These are phyloP conservation scores for Myriangium duriaei DNA, from an alignment of 2,329 filamentous ascomycete species.

Conservation along the genomic window DNA sequence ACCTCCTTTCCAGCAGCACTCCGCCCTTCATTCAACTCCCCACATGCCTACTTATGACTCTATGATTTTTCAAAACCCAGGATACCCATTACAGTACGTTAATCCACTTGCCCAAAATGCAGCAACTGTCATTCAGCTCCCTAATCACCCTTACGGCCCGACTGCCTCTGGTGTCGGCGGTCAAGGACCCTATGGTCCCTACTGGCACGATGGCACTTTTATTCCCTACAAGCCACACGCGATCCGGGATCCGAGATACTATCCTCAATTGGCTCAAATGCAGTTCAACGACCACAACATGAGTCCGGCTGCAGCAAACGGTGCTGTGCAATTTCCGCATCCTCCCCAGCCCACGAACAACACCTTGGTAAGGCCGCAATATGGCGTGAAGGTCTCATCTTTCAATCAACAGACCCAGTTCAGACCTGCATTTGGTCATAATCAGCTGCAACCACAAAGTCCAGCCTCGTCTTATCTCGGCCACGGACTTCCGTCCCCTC, in stretches of 20 bases:
- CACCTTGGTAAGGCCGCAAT: conserved; percentile 1
- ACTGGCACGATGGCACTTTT: conserved; percentile 52
- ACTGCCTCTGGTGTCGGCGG: conserved; percentile 46
- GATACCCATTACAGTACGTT: conserved; percentile 7
- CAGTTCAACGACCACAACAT: not conserved
- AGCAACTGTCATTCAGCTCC: conserved; percentile 47
- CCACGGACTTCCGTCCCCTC: not conserved
- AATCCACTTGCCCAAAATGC: conserved; percentile 34
- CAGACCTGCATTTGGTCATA: not conserved
- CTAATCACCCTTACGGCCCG: conserved; percentile 46
- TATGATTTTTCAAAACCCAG: conserved; percentile 44
- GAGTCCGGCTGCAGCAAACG: not conserved
- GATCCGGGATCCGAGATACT: conserved; percentile 40
- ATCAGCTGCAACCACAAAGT: not conserved
- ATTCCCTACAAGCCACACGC: conserved; percentile 48
- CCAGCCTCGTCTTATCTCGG: not conserved
- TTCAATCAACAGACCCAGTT: not conserved
- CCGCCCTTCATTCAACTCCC: conserved; percentile 3
- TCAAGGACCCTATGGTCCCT: conserved; percentile 45
- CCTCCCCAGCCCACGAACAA: not conserved
- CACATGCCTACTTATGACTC: conserved; percentile 45
- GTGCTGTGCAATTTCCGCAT: not conserved
- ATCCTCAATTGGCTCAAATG: conserved; percentile 12
- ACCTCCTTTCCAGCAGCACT: conserved; percentile 26
- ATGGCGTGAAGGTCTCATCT: not conserved